Base-by-base conservation (phyloP, 2,329 filamentous ascomycete genomes). In the Diplodia mutila region DNA sequence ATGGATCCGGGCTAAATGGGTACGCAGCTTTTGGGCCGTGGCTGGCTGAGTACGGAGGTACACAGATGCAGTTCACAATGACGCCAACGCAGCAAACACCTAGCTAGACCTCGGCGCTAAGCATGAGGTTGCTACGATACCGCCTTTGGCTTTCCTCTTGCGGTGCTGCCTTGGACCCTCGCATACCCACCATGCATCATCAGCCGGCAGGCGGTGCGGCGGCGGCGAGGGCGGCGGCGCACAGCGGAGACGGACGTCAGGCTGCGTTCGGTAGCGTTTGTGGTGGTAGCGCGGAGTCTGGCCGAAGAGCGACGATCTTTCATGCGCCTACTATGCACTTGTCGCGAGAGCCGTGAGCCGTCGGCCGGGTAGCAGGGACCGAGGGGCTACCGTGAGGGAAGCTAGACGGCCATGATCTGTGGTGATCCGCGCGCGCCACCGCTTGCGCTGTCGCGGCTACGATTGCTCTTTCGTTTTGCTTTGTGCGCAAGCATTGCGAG, bases 231-330 rank as follows among this genome's bases (percentile, higher is more conserved):
- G 57, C 57, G 57, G 57, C 59, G 42, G 29, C 59, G 23, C n/a
- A 12, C 42, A 25, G 59, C 42, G 46, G 42, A 63, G 59, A 51
- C 29, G 46, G 27, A 34, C 42, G 59, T 51, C 59, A 63, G 46
- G 32, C 42, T 51, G 23, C n/a, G 59, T 25, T 6, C 46, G n/a
- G 42, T 51, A 51, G 59, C n/a, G 42, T 48, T 11, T 25, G 59
- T 61, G 55, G 55, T 55, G 29, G 29, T 32, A 48, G 55, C 59
- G 59, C 46, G 59, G 59, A 34, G 46, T 29, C 59, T 27, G 29
- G 46, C 42, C 59, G 59, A 52, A 21, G 59, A 29, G 37, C 59
- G 59, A 51, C 46, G 59, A 63, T 63, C 59, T 51, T 63, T 63
- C 59, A 63, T 63, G 59, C 59, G 46, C 25, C 34, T 14, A 34